Percentiles rank a stretch among this genome's conserved stretches.
Evolutionary conservation across 441 rosid species (phyloP).

Genomic region (Croton laevigatus): DNA sequence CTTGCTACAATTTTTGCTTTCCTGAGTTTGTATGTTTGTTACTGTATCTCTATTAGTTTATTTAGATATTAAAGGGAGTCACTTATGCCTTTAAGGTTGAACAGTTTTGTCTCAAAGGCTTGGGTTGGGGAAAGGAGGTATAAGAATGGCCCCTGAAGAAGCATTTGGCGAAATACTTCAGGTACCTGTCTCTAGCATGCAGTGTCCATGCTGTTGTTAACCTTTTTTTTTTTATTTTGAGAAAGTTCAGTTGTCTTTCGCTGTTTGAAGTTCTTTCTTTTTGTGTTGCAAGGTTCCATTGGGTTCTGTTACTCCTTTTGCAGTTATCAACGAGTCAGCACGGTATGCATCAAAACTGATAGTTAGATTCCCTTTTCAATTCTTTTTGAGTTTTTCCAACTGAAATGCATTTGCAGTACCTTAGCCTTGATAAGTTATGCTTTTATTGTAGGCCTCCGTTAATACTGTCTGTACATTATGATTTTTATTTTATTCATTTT

Average conservation of each 20-base stretch:
- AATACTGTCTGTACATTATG: no score
- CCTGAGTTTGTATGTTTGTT: constrained; percentile 14
- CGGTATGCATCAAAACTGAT: constrained; percentile 39
- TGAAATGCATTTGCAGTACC: neutral
- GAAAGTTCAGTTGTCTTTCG: constrained; percentile 9
- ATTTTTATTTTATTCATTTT: neutral
- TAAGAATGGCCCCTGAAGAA: constrained; percentile 94
- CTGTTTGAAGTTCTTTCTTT: constrained; percentile 17
- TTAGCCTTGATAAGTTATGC: neutral
- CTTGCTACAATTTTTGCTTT: neutral
- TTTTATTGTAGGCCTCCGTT: neutral
- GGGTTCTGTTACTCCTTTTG: constrained; percentile 91
- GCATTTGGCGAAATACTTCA: constrained; percentile 74
- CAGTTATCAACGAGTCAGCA: constrained; percentile 72
- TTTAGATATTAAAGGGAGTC: constrained; percentile 30
- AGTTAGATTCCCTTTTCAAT: neutral
- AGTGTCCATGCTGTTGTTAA: neutral
- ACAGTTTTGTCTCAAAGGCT: constrained; percentile 92
- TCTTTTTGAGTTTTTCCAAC: constrained; percentile 3
- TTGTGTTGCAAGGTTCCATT: constrained; percentile 55
- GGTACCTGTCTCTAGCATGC: constrained; percentile 33
- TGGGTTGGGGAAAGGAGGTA: constrained; percentile 93
- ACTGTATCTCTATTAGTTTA: neutral
- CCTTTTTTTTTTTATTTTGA: neutral
- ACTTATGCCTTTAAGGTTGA: constrained; percentile 34